A percentile compares a stretch with the other conserved stretches of the same genome.
These are phyloP conservation scores for Beauveria australis DNA, from an alignment of 2,329 filamentous ascomycete genomes.

Conservation along the genomic window DNA sequence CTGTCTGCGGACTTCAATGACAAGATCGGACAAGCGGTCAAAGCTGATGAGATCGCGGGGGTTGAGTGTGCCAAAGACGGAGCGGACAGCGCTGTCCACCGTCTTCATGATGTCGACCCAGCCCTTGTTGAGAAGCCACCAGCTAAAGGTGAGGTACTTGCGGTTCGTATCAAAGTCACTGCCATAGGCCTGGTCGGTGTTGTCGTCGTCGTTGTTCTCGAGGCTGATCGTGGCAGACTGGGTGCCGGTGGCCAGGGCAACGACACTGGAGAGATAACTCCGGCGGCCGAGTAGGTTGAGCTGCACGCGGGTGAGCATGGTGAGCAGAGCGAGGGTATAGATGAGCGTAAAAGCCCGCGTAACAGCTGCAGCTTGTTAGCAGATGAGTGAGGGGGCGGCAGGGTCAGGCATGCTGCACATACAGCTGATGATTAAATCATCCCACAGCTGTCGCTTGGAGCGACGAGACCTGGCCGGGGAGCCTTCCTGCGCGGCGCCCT, in stretches of 20 bases:
- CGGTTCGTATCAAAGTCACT: conserved; percentile 95
- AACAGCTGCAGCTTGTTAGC: conserved; percentile 52
- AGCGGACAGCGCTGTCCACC: conserved; percentile 77
- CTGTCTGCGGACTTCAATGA: conserved; percentile 72
- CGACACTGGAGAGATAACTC: conserved; percentile 92
- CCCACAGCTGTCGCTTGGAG: conserved; percentile 92
- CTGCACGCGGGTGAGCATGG: conserved; percentile 88
- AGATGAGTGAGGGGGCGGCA: not conserved
- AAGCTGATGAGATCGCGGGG: conserved; percentile 82
- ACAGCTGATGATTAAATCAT: conserved; percentile 95
- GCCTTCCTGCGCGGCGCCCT: conserved; percentile 29
- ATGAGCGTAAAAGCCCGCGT: conserved; percentile 85
- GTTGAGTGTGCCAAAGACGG: conserved; percentile 82
- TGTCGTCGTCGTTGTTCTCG: conserved; percentile 89
- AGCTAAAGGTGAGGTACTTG: conserved; percentile 91
- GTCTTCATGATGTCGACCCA: conserved; percentile 76
- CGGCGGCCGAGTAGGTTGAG: conserved; percentile 92
- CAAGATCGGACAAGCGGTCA: conserved; percentile 69
- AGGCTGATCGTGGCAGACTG: conserved; percentile 72
- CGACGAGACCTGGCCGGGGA: conserved; percentile 47
- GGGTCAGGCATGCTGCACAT: conserved; percentile 27
- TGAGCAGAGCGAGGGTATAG: conserved; percentile 83
- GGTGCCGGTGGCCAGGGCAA: conserved; percentile 74
- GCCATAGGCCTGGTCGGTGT: conserved; percentile 71
- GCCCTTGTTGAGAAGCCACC: conserved; percentile 91